Evolutionary conservation across 2,329 filamentous ascomycete genomes (phyloP), one percentile per base, ranked within the genome.

Genomic region (Alternaria sp.): DNA sequence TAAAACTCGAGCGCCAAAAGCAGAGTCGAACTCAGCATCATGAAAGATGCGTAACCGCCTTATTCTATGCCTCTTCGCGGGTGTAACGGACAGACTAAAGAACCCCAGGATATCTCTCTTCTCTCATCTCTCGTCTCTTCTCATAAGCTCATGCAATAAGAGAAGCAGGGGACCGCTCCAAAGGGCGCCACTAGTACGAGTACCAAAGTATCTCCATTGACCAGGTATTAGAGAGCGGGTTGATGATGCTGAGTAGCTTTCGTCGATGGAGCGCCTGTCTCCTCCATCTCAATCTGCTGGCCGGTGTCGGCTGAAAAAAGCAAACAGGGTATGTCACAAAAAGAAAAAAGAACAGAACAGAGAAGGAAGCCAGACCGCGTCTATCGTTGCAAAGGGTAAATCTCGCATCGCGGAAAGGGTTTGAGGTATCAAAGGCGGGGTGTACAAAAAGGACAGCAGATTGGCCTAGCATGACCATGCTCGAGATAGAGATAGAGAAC

Each of bases 241-340:
- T 65, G 14, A 36, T 50, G 32, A 14, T 14, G 32, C 12, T 36
- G 12, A 64, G 60, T 60, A 71, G 69, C 70, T 57, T 62, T 62
- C 16, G 16, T 41, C 18, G 65, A 75, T 74, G 74, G 73, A 78
- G 76, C 75, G 74, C 76, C 76, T 76, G 73, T 73, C 74, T 77
- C 76, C 75, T 77, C 75, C 75, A 76, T 72, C 66, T 58, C 14
- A 12, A 36, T 72, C 65, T n/a, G 52, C 65, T 66, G 65, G 64
- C 62, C 44, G 32, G 58, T 32, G 58, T 32, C 30, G 8, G n/a
- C 11, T 36, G 14, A 7, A 36, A 65, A 63, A 64, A 60, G 56
- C 56, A 57, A 58, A 66, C 41, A 40, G 66, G 62, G 65, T 67
- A 65, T 69, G 65, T 58, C 59, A 66, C 53, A 59, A 66, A 51